These are phyloP conservation scores for Oemleria cerasiformis DNA, from an alignment of 306 rosid species.

Conservation along the genomic window DNA sequence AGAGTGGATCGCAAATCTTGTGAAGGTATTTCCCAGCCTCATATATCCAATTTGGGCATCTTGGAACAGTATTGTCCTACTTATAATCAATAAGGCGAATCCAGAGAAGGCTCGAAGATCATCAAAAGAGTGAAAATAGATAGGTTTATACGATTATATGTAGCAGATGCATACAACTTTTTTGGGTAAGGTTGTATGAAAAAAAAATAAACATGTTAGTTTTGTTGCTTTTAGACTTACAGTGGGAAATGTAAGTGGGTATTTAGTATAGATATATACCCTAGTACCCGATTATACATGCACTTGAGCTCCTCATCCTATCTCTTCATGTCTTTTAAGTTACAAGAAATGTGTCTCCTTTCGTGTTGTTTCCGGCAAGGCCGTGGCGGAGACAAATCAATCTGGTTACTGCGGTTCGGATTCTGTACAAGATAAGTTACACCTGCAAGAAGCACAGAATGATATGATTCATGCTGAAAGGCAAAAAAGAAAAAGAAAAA, in stretches of 20 bases:
- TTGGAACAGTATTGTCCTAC: constrained; percentile 33
- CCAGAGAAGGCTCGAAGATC: constrained; percentile 20
- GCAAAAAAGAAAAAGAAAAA: no score
- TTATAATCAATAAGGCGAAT: constrained; percentile 15
- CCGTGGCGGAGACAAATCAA: background rate
- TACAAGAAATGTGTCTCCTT: constrained; percentile 8
- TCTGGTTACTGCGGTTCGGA: constrained; percentile 2
- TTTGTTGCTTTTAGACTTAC: constrained; percentile 22
- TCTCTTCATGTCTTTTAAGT: background rate
- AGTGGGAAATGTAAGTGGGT: constrained; percentile 19
- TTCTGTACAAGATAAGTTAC: constrained; percentile 22
- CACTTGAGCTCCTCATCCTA: background rate
- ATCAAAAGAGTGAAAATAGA: constrained; percentile 13
- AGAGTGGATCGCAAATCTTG: constrained; percentile 44
- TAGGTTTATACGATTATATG: constrained; percentile 10
- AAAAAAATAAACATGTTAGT: background rate
- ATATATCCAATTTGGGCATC: constrained; percentile 36
- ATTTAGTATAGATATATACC: background rate
- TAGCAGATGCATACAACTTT: constrained; percentile 7
- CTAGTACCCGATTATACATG: constrained; percentile 5
- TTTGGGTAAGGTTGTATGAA: background rate
- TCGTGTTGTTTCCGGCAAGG: background rate
- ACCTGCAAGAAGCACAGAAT: constrained; percentile 10
- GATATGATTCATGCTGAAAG: background rate
- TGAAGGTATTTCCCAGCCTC: constrained; percentile 33